Evolutionary conservation across 2,329 filamentous ascomycete genomes (phyloP), one percentile per base, ranked within the genome.

Genomic region (Emmonsiellopsis sp.): DNA sequence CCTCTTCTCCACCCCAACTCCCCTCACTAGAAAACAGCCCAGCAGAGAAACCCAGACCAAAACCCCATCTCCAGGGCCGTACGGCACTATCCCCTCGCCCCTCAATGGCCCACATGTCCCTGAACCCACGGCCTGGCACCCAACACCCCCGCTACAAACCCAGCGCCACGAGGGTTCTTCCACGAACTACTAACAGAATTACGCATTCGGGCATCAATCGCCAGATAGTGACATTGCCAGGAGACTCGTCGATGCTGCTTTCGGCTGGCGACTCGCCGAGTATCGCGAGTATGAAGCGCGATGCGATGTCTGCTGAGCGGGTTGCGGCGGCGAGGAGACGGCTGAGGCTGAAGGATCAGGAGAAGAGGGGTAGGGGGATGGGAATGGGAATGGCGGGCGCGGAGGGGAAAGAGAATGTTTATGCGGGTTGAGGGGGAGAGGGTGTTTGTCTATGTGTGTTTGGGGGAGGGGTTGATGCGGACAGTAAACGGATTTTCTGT

Each of bases 351-450:
- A 66, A 63, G 54, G 58, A 60, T 44, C 58, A 63, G 32, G 49
- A 34, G 60, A 57, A 55, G 58, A 60, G 37, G 17, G 21, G 21
- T 27, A 5, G 21, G 21, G 21, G 21, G 21, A 27, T 27, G 21
- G 21, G 21, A 5, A 27, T 27, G 21, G 21, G 21, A 27, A 27
- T 27, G 21, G 14, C 17, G 2, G 49, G 52, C 17, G 46, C 45
- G 32, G 59, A 62, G n/a, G 68, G 64, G 31, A 69, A 68, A 53
- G 68, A 70, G 53, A 69, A 67, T 58, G 52, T 62, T 3, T 57
- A 27, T 27, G 21, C 21, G 21, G 21, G 21, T 27, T 27, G 21
- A 27, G 21, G 21, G 21, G 21, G 21, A 27, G 21, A 54, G 42
- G 44, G 60, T 6, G 48, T 52, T 55, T 42, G 40, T 37, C 42